These are phyloP conservation scores for Otatea glauca DNA, from an alignment of 176 grass and related monocot species.

Conservation along the genomic window DNA sequence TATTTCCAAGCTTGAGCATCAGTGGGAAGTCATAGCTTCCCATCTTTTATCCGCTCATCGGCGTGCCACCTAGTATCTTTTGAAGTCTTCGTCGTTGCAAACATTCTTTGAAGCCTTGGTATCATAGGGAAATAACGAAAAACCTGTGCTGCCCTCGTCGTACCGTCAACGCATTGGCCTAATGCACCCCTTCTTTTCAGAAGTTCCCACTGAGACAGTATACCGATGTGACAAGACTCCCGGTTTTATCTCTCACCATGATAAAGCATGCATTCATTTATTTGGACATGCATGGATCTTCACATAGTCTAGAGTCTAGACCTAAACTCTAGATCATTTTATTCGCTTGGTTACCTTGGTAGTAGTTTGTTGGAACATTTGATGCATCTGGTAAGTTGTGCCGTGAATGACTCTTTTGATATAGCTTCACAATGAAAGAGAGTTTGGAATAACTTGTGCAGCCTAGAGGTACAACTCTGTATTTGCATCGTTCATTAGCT, in stretches of 20 bases:
- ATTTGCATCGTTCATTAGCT: conserved; percentile 2
- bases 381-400: not conserved
- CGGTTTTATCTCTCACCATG: conserved; percentile 5
- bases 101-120: conserved; percentile 15
- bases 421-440: conserved; percentile 15
- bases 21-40: not conserved
- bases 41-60: not conserved
- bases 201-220: not conserved
- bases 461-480: not conserved
- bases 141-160: not conserved
- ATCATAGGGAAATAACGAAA: not conserved
- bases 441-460: conserved; percentile 9
- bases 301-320: conserved; percentile 1
- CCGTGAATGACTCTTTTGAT: not conserved
- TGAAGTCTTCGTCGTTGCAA: not conserved
- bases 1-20: not conserved
- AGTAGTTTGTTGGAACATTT: conserved; percentile 6
- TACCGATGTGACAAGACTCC: not conserved
- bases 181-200: not conserved
- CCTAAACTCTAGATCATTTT: not conserved
- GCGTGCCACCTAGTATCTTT: not conserved
- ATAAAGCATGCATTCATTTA: conserved; percentile 15
- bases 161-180: not conserved
- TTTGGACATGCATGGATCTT: not conserved
- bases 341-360: not conserved